phyloP scores from a whole-genome alignment of 75 land plant genomes.

The Selaginella moellendorffii region DNA sequence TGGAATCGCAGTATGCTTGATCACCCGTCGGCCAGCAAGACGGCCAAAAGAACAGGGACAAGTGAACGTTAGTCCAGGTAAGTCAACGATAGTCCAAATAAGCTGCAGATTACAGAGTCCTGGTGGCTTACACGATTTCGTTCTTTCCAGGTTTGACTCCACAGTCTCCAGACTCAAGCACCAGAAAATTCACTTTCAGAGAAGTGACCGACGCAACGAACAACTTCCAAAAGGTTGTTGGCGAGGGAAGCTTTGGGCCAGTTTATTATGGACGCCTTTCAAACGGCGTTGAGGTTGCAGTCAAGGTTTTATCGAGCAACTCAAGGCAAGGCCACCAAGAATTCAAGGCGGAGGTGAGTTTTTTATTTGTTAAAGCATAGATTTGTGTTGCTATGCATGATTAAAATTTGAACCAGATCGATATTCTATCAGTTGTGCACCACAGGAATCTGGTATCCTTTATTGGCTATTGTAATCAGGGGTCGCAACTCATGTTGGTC shows the following conservation, averaged over 20 bases:
- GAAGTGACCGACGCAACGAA: neutral
- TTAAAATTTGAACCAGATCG: neutral
- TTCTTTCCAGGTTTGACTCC: no score
- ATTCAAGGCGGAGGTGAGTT: neutral
- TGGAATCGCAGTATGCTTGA: neutral
- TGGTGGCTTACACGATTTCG: no score
- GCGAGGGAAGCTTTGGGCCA: neutral
- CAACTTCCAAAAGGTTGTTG: neutral
- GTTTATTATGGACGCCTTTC: neutral
- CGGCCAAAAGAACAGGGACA: neutral
- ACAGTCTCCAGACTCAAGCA: neutral
- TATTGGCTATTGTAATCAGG: slow-evolving; percentile 14
- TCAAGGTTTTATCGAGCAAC: neutral
- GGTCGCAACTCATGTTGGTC: slow-evolving; percentile 4
- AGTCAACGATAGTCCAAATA: neutral
- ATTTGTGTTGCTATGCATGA: neutral
- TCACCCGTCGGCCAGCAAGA: neutral
- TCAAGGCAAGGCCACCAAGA: neutral
- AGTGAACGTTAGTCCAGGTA: neutral
- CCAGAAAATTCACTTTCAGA: neutral
- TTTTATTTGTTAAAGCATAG: neutral
- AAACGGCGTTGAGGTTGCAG: neutral
- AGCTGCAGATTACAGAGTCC: no score
- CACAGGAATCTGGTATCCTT: slow-evolving; percentile 14
- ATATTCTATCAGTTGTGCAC: slow-evolving; percentile 10